These are phyloP conservation scores for Backusella circina DNA, from an alignment of 192 early-diverging fungal species.

Conservation along the genomic window DNA sequence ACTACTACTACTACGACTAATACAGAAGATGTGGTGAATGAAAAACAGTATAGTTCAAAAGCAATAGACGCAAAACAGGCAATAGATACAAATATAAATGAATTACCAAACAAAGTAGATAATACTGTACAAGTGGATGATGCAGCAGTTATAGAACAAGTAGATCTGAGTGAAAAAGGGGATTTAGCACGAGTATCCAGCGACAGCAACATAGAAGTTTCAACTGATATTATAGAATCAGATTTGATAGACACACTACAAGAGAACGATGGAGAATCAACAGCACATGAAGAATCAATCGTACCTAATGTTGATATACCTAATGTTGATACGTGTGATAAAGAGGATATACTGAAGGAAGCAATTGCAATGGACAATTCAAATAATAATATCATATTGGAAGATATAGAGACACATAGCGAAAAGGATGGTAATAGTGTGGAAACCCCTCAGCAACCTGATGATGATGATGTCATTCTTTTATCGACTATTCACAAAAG, in stretches of 20 bases:
- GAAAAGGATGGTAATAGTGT: too few species aligned
- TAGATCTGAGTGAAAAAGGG: neutral
- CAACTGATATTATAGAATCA: neutral
- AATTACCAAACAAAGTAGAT: neutral
- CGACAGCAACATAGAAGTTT: neutral
- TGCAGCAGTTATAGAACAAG: neutral
- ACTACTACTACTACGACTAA: too few species aligned
- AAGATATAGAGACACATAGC: neutral
- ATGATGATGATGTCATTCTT: neutral
- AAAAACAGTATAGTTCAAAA: neutral
- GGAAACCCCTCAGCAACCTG: neutral
- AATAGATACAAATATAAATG: neutral
- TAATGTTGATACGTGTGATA: neutral
- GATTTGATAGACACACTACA: neutral
- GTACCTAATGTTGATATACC: neutral
- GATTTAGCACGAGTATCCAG: neutral
- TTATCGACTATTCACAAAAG: too few species aligned
- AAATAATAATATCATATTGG: neutral
- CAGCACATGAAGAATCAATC: neutral
- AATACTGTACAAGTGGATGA: neutral
- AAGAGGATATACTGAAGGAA: neutral
- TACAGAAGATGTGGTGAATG: too few species aligned
- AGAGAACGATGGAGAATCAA: neutral
- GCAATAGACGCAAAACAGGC: neutral
- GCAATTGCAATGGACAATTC: neutral